Base-by-base conservation (phyloP, 2,329 filamentous ascomycete genomes). In the Clarireedia homoeocarpa region DNA sequence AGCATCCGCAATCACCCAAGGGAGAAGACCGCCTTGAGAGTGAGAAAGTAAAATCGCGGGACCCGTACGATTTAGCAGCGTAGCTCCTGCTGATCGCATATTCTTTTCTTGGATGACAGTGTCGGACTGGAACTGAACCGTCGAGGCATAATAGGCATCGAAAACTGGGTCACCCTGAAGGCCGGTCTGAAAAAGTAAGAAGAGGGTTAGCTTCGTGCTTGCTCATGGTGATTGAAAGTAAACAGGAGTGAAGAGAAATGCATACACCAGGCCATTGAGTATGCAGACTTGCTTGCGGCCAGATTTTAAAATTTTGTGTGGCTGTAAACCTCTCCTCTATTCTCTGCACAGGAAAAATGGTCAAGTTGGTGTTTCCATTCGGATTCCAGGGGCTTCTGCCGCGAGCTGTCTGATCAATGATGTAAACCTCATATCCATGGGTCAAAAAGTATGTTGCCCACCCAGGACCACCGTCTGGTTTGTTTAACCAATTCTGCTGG, bases 361-460 rank as follows among this genome's bases (percentile, higher is more conserved):
- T 40, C 24, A 59, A 54, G 1, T 51, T 58, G 2, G 52, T 53
- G 7, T 58, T 59, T 14, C 58, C 54, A 39, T 27, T 34, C 2
- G 63, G 66, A 17, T 59, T 60, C 39, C 55, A 57, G 3, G 44
- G 27, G 15, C 47, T 51, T 42, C 54, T 45, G 10, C 30, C 48
- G 17, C 57, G 49, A n/a, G 30, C 26, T 0, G 65, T 60, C 34
- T 67, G 61, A 50, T 70, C 68, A 23, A 67, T 50, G 12, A 79
- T 65, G 60, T 77, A 79, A 48, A 76, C 68, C 26, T 67, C 68
- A 58, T 77, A 77, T 15, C 76, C 76, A 30, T 72, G 63, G 6
- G 68, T 63, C 15, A 78, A 64, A 58, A 76, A 77, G 58, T 71
- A 74, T 0, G 74, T 73, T 2, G 75, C 74, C 76, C 75, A 79